Conservation (phyloP, 345 rosid genomes). For the Arabis hirsuta region DNA sequence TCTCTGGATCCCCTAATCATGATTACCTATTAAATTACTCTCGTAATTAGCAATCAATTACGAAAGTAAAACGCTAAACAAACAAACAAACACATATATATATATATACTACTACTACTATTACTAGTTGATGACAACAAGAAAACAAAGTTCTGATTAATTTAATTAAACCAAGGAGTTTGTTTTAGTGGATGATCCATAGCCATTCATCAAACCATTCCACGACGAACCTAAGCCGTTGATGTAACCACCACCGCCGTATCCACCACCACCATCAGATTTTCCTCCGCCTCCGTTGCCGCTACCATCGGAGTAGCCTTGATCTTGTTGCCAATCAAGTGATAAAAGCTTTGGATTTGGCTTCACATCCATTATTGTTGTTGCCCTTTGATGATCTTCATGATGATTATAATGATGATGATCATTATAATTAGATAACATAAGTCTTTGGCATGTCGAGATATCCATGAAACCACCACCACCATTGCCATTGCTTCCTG, state of each 20-base stretch:
- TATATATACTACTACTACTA: conserved; percentile 13
- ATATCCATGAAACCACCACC: conserved; percentile 59
- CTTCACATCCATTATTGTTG: conserved; percentile 62
- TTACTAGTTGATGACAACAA: conserved; percentile 19
- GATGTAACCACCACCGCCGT: conserved; percentile 36
- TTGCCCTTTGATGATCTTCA: conserved; percentile 48
- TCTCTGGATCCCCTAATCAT: conserved; percentile 28
- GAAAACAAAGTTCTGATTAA: conserved; percentile 9
- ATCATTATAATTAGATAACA: conserved; percentile 55
- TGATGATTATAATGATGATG: conserved; percentile 47
- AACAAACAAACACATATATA: conserved; percentile 31
- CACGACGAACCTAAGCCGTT: conserved; percentile 44
- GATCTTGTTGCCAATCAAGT: conserved; percentile 88
- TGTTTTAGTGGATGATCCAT: conserved; percentile 42
- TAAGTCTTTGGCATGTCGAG: conserved; percentile 57
- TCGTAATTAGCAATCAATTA: conserved; percentile 17
- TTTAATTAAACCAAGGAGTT: conserved; percentile 42
- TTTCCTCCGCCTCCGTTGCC: conserved; percentile 31
- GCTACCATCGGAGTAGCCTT: conserved; percentile 55
- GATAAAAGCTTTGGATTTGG: conserved; percentile 71
- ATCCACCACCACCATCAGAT: conserved; percentile 47
- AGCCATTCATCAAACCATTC: conserved; percentile 44
- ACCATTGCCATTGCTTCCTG: conserved; percentile 37
- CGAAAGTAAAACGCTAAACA: conserved; percentile 26
- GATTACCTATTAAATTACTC: conserved; percentile 22